A percentile compares a stretch with the other conserved stretches of the same genome.
phyloP scores from a whole-genome alignment of 2,329 filamentous ascomycete species.

The Pyrenophora graminea region DNA sequence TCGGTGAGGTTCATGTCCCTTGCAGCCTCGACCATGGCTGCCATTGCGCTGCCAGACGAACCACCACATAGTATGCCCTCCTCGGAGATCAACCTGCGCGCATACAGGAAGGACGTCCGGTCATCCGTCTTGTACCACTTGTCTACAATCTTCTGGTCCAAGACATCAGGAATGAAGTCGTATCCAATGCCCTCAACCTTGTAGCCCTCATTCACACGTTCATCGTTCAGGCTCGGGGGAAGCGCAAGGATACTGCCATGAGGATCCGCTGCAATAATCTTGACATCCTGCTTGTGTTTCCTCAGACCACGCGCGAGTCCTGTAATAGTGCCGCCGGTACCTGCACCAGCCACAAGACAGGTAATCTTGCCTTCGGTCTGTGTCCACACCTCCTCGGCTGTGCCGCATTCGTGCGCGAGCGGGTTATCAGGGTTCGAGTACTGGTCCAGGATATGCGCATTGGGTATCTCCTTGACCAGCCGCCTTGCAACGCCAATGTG shows the following conservation, averaged over 20 bases:
- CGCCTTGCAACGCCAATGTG: constrained; percentile 94
- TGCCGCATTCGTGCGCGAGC: constrained; percentile 88
- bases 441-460: constrained; percentile 96
- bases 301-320: constrained; percentile 82
- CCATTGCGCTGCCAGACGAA: constrained; percentile 89
- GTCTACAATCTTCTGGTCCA: constrained; percentile 79
- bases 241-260: constrained; percentile 88
- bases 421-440: constrained; percentile 93
- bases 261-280: constrained; percentile 90
- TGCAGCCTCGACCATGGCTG: constrained; percentile 75
- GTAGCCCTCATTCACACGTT: constrained; percentile 80
- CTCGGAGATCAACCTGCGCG: constrained; percentile 88
- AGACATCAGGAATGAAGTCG: constrained; percentile 94
- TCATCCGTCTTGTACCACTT: constrained; percentile 99
- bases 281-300: constrained; percentile 84
- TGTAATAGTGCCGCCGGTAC: constrained; percentile 93
- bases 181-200: constrained; percentile 99
- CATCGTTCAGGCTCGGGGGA: constrained; percentile 77
- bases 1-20: constrained; percentile 77
- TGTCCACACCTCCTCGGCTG: constrained; percentile 92
- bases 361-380: constrained; percentile 84
- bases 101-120: constrained; percentile 84
- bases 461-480: constrained; percentile 92
- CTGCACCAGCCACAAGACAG: constrained; percentile 86
- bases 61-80: constrained; percentile 93